phyloP scores from a whole-genome alignment of 2,329 filamentous ascomycete species.

The Trichoderma sp. region DNA sequence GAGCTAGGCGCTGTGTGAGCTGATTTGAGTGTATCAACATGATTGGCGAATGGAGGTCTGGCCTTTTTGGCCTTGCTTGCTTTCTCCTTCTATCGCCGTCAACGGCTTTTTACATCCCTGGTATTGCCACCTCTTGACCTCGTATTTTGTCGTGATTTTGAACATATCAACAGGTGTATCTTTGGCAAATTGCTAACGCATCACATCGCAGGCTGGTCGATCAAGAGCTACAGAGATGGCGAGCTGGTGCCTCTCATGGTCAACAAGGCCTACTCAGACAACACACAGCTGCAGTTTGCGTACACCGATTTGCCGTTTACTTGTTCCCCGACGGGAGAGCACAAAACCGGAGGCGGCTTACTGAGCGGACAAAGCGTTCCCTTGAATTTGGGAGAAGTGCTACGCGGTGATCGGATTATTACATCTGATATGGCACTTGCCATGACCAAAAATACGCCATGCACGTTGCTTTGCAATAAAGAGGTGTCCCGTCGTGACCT shows the following conservation, averaged over 20 bases:
- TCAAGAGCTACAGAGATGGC: slow-evolving; percentile 74
- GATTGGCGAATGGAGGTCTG: slow-evolving; percentile 35
- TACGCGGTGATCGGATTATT: slow-evolving; percentile 82
- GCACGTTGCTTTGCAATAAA: slow-evolving; percentile 70
- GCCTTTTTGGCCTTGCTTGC: slow-evolving; percentile 45
- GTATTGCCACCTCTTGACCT: slow-evolving; percentile 50
- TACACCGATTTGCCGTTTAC: slow-evolving; percentile 88
- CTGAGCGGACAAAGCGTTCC: slow-evolving; percentile 76
- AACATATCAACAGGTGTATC: slow-evolving; percentile 15
- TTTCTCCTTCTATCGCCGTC: slow-evolving; percentile 42
- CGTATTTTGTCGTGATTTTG: neutral
- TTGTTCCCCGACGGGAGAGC: slow-evolving; percentile 72
- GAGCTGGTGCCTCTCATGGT: slow-evolving; percentile 82
- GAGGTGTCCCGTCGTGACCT: slow-evolving; percentile 66
- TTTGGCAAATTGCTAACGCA: slow-evolving; percentile 20
- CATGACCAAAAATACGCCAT: slow-evolving; percentile 75
- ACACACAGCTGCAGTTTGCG: slow-evolving; percentile 87
- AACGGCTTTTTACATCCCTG: slow-evolving; percentile 82
- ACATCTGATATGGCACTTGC: slow-evolving; percentile 79
- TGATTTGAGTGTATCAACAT: slow-evolving; percentile 23
- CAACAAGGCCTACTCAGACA: slow-evolving; percentile 90
- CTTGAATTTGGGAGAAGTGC: slow-evolving; percentile 82
- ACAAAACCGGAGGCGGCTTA: slow-evolving; percentile 65
- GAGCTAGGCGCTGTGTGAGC: neutral
- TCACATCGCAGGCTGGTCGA: slow-evolving; percentile 66